Base-by-base conservation (phyloP, 1,284 basidiomycete genomes). In the Pulveroboletus sp. region DNA sequence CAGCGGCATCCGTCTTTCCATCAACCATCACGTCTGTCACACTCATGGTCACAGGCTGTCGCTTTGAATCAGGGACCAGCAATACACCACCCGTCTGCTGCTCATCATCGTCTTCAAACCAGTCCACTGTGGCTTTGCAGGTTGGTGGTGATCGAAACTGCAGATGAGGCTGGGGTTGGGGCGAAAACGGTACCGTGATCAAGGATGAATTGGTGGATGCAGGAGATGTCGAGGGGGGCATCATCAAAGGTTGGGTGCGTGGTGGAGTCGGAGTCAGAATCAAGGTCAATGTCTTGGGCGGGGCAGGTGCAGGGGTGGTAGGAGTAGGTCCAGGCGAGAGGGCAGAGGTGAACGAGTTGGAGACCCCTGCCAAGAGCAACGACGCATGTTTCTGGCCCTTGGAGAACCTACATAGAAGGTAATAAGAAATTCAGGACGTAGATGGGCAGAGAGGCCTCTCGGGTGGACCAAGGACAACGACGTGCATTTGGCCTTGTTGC, bases 381-480 rank as follows among this genome's bases (percentile, higher is more conserved):
- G 87, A 86, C 0, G 87, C 87, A 29, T 86, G 82, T 69, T 86
- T 87, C 58, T 82, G 82, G 63, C 74, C 76, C 63, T 82, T 84
- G 16, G 80, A 73, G 63, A 87, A 78, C 35, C 86, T 87, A 58
- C 33, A 59, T 15, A 16, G 24, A 40, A 50, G 10, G 21, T 32
- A 6, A 41, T 29, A 6, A 29, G 29, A 29, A 29, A 29, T 9
- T 8, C 12, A 12, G 13, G 11, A 35, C 12, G 19, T 21, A 3
- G 21, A 32, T 13, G 5, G 26, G 19, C 19, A 40, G 35, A 58
- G 41, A 36, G 29, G 7, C 6, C 17, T 9, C 39, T n/a, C 10
- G 3, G 24, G 12, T 29, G 8, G 11, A 24, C 10, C 32, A 21
- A 37, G 32, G 32, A 26, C 29, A 26, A 43, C 46, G 26, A 75